These are phyloP conservation scores for Stemphylium lycopersici DNA, from an alignment of 2,329 filamentous ascomycete species.

Conservation along the genomic window DNA sequence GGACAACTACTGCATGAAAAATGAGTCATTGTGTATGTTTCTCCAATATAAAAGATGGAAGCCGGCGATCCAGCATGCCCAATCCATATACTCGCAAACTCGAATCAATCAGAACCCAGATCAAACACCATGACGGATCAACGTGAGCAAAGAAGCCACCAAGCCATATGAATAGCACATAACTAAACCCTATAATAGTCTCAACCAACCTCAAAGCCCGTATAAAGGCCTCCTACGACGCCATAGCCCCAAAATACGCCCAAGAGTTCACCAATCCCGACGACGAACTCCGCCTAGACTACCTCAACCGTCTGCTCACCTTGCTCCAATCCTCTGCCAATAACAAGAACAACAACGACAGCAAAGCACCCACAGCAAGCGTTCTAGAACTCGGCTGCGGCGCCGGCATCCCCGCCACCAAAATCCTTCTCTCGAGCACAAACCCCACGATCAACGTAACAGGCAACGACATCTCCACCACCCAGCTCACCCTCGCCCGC, in stretches of 20 bases:
- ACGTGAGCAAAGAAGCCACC: not conserved
- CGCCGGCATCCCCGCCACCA: constrained; percentile 37
- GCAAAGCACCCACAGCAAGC: not conserved
- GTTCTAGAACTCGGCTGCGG: constrained; percentile 42
- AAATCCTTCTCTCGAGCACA: constrained; percentile 26
- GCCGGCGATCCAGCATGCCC: too few relatives aligned
- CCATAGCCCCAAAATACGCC: constrained; percentile 36
- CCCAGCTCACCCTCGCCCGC: constrained; percentile 48
- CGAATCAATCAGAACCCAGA: not conserved
- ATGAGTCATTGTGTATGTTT: not conserved
- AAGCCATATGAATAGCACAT: not conserved
- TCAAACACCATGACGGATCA: not conserved
- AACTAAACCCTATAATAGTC: not conserved
- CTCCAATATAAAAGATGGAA: not conserved
- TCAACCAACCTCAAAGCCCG: constrained; percentile 34
- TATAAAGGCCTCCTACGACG: constrained; percentile 39
- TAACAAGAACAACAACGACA: not conserved
- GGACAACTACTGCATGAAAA: not conserved
- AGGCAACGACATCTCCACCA: constrained; percentile 52
- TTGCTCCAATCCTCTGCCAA: constrained; percentile 5
- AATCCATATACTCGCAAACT: not conserved
- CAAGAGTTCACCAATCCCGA: constrained; percentile 22
- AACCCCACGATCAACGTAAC: constrained; percentile 38
- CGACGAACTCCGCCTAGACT: constrained; percentile 30
- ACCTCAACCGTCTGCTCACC: constrained; percentile 25